Evolutionary conservation across 2,329 filamentous ascomycete genomes (phyloP).

Genomic region (Epichloe coenophiala): DNA sequence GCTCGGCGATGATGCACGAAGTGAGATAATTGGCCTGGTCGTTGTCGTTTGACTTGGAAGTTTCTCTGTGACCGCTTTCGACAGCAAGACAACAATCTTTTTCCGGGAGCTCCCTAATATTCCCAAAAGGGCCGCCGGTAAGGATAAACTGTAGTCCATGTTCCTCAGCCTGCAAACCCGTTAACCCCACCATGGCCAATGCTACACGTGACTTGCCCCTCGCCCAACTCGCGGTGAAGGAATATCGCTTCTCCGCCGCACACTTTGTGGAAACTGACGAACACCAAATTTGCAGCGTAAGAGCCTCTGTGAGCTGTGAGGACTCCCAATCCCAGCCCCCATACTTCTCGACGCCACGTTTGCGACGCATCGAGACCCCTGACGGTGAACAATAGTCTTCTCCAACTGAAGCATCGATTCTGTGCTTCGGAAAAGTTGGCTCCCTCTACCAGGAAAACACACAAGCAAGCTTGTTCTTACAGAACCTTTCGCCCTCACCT

Average conservation of each 20-base stretch:
- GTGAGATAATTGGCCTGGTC: conserved; percentile 1
- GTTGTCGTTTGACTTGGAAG: conserved; percentile 4
- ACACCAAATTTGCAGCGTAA: conserved; percentile 24
- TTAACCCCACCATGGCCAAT: conserved; percentile 4
- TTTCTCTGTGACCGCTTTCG: conserved; percentile 7
- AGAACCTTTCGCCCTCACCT: conserved; percentile 7
- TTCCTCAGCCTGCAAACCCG: background rate
- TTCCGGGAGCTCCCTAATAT: conserved; percentile 11
- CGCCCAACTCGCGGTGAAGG: conserved; percentile 17
- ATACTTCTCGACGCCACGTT: background rate
- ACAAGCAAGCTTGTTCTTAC: background rate
- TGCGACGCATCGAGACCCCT: background rate
- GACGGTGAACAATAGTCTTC: background rate
- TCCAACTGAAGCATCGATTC: background rate
- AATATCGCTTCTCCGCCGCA: conserved; percentile 28
- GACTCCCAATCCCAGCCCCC: background rate
- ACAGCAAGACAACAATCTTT: conserved; percentile 12
- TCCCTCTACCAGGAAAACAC: background rate
- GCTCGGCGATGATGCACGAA: background rate
- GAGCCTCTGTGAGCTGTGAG: background rate
- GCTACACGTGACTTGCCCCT: conserved; percentile 29
- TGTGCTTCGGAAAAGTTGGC: background rate
- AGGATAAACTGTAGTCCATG: conserved; percentile 3
- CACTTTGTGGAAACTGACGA: conserved; percentile 25
- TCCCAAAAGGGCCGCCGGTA: too few relatives aligned